Percentiles rank a stretch among this genome's conserved stretches.
Evolutionary conservation across 768 basidiomycete genomes (phyloP).

Genomic region (Mycena amicta): DNA sequence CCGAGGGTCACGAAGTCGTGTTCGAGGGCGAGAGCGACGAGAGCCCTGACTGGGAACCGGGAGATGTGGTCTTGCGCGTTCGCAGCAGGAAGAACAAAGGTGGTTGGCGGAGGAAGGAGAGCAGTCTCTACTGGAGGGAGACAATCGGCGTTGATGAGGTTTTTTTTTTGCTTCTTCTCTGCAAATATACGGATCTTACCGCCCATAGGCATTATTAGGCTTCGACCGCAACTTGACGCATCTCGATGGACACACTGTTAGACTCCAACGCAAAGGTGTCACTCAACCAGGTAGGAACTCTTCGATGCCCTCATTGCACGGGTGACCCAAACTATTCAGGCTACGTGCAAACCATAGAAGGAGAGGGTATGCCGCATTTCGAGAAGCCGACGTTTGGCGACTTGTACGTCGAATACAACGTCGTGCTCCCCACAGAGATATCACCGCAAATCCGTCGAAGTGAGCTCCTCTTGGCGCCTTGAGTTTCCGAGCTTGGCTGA

Average conservation of each 20-base stretch:
- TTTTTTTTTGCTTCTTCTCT: conserved; percentile 21
- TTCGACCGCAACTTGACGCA: conserved; percentile 91
- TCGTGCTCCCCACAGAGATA: conserved; percentile 81
- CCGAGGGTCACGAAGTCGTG: conserved; percentile 90
- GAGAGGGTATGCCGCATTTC: conserved; percentile 87
- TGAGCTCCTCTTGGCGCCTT: conserved; percentile 45
- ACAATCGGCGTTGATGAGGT: conserved; percentile 92
- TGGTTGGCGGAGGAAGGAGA: conserved; percentile 88
- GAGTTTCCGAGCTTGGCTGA: neutral
- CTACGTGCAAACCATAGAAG: conserved; percentile 81
- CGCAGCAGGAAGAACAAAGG: conserved; percentile 77
- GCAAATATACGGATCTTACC: conserved; percentile 2
- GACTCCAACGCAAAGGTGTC: conserved; percentile 71
- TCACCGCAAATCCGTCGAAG: conserved; percentile 69
- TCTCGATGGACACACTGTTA: conserved; percentile 82
- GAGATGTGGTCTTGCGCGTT: conserved; percentile 88
- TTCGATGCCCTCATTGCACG: neutral
- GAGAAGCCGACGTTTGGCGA: conserved; percentile 69
- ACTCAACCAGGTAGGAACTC: conserved; percentile 81
- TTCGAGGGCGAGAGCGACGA: conserved; percentile 98
- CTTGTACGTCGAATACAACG: conserved; percentile 90
- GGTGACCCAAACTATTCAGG: conserved; percentile 43
- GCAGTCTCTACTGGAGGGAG: conserved; percentile 89
- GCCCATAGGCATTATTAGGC: conserved; percentile 85
- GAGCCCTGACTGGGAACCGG: conserved; percentile 93